These are phyloP conservation scores for Populus davidiana DNA, from an alignment of 345 rosid genomes.

Conservation along the genomic window DNA sequence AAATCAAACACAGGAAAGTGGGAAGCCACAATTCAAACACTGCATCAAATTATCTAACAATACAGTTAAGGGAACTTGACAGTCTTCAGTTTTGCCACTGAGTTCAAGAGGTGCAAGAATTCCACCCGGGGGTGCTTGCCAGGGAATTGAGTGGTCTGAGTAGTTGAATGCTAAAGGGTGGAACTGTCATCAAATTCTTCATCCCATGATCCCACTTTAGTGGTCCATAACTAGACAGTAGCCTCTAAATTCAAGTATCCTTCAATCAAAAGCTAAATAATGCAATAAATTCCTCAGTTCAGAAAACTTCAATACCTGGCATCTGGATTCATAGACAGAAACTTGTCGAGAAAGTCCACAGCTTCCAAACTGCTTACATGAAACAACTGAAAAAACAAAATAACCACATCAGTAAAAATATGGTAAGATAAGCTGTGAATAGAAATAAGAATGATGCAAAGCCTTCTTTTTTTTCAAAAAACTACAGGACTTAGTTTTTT, in stretches of 20 bases:
- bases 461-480: not conserved
- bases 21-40: not conserved
- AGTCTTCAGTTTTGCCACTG: not conserved
- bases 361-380: constrained; percentile 78
- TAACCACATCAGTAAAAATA: constrained; percentile 8
- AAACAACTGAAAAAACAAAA: constrained; percentile 52
- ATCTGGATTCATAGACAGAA: constrained; percentile 82
- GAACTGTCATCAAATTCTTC: not conserved
- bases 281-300: not conserved
- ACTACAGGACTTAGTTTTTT: not conserved
- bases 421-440: not conserved
- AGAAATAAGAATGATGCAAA: not conserved
- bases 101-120: not conserved
- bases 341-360: constrained; percentile 68
- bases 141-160: not conserved
- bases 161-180: not conserved
- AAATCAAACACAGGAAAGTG: not conserved
- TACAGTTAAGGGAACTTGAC: not conserved
- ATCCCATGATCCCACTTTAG: not conserved
- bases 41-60: not conserved
- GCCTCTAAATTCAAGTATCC: not conserved
- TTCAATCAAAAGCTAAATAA: not conserved
- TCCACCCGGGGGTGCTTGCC: not conserved
- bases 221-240: not conserved
- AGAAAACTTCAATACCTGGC: constrained; percentile 45